These are phyloP conservation scores for Calonectria multiphialidica DNA, from an alignment of 2,329 filamentous ascomycete species.

Conservation along the genomic window DNA sequence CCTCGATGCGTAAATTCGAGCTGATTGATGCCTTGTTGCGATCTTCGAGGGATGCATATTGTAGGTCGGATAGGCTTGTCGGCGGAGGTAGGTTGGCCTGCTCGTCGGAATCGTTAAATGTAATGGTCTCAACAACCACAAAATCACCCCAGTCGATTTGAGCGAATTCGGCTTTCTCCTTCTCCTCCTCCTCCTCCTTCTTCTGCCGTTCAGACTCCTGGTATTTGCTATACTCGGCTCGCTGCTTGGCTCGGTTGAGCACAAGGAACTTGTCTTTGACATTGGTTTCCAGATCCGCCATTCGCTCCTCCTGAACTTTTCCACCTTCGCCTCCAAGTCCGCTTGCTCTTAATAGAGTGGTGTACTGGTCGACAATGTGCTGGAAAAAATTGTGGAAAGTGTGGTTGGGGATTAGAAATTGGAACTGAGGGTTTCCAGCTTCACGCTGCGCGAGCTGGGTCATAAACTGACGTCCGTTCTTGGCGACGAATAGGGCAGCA, in stretches of 20 bases:
- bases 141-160: constrained; percentile 99
- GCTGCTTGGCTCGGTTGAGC: constrained; percentile 83
- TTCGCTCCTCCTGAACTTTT: constrained; percentile 78
- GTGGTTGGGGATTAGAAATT: constrained; percentile 95
- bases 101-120: constrained; percentile 92
- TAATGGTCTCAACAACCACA: constrained; percentile 92
- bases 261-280: constrained; percentile 84
- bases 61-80: constrained; percentile 89
- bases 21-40: constrained; percentile 91
- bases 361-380: constrained; percentile 92
- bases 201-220: constrained; percentile 88
- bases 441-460: constrained; percentile 91
- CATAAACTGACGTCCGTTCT: constrained; percentile 93
- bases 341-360: constrained; percentile 77
- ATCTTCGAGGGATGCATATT: constrained; percentile 94
- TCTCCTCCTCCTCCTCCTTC: constrained; percentile 88
- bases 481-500: constrained; percentile 92
- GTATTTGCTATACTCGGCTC: constrained; percentile 88
- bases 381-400: constrained; percentile 97
- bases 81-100: constrained; percentile 88
- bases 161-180: constrained; percentile 80
- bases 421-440: constrained; percentile 92
- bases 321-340: constrained; percentile 75
- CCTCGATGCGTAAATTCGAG: constrained; percentile 88
- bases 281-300: constrained; percentile 80